These are phyloP conservation scores for Aspergillus kassunensis DNA, from an alignment of 495 filamentous ascomycete species.

Conservation along the genomic window DNA sequence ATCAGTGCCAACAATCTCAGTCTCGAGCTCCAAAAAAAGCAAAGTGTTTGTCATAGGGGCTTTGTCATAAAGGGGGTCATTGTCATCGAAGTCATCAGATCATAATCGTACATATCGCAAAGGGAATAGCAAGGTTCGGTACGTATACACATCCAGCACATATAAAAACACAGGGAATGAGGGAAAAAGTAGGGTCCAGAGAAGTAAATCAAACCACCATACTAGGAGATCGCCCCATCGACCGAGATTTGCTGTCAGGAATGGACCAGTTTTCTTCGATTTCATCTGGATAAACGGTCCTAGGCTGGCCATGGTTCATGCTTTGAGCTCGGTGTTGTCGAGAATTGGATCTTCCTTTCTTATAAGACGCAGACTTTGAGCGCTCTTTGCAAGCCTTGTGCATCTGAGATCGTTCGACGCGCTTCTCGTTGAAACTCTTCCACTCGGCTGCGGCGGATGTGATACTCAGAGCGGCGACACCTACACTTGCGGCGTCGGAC, in stretches of 20 bases:
- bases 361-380: neutral
- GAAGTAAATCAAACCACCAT: neutral
- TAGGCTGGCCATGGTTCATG: neutral
- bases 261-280: constrained; percentile 18
- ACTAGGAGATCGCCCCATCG: constrained; percentile 6
- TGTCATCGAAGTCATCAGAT: neutral
- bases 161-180: too few relatives aligned
- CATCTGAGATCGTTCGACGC: constrained; percentile 50
- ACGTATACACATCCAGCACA: too few relatives aligned
- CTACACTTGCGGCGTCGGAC: constrained; percentile 72
- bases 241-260: constrained; percentile 7
- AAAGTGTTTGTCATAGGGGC: too few relatives aligned
- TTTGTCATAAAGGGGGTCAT: neutral
- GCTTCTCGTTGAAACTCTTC: constrained; percentile 61
- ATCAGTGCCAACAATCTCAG: too few relatives aligned
- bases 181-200: too few relatives aligned
- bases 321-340: constrained; percentile 10
- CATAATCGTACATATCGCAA: neutral
- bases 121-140: too few relatives aligned
- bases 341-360: neutral
- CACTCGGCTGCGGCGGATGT: constrained; percentile 76
- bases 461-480: constrained; percentile 82
- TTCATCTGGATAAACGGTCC: constrained; percentile 20
- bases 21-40: too few relatives aligned
- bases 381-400: constrained; percentile 38